A percentile compares a stretch with the other conserved stretches of the same genome.
These are phyloP conservation scores for Planoprotostelium fungivorum DNA, from an alignment of 78 protist species.

Conservation along the genomic window DNA sequence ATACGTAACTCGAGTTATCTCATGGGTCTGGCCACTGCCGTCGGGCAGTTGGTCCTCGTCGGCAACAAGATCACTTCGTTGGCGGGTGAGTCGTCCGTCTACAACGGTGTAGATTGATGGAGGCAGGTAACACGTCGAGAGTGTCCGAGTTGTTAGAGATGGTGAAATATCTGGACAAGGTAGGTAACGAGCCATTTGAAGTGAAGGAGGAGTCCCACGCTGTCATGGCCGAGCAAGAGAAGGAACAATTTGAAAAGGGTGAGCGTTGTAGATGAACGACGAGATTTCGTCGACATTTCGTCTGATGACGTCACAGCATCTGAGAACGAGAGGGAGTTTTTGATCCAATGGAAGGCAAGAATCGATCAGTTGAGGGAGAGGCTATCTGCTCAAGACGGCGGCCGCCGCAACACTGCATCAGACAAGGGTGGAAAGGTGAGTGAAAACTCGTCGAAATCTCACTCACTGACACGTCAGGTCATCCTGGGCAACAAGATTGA, in stretches of 20 bases:
- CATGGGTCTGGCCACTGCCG: constrained; percentile 61
- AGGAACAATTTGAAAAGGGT: not conserved
- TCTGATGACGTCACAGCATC: not conserved
- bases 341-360: not conserved
- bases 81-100: constrained; percentile 66
- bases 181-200: constrained; percentile 5
- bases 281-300: not conserved
- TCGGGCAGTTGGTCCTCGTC: constrained; percentile 55
- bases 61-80: constrained; percentile 58
- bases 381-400: not conserved
- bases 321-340: not conserved
- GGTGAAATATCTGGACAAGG: constrained; percentile 11
- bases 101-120: too few relatives aligned
- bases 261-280: too few relatives aligned
- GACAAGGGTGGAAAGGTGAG: not conserved
- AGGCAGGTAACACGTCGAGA: constrained; percentile 49
- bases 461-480: not conserved
- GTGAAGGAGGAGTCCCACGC: not conserved
- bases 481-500: constrained; percentile 14
- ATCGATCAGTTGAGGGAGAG: not conserved
- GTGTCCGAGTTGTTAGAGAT: constrained; percentile 63
- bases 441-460: not conserved
- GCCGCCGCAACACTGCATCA: not conserved
- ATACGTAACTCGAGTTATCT: constrained; percentile 48
- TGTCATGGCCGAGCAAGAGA: not conserved